Percentiles rank a stretch among this genome's conserved stretches.
Evolutionary conservation across 2,329 filamentous ascomycete genomes (phyloP).

Genomic region (Didymella keratinophila): DNA sequence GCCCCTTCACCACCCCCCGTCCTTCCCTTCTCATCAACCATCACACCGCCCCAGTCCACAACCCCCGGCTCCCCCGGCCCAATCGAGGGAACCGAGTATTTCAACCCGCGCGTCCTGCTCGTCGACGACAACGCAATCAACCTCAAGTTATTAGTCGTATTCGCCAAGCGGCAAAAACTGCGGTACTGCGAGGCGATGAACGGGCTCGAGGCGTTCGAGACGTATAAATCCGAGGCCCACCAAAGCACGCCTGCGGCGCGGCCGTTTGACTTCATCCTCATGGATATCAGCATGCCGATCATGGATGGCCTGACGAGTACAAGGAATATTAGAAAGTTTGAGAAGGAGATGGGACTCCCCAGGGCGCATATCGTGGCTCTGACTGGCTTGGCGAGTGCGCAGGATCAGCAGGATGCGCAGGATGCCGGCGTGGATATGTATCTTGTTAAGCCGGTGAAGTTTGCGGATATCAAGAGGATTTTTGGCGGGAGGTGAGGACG

Average conservation of each 20-base stretch:
- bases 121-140: constrained; percentile 49
- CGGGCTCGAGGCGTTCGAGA: constrained; percentile 44
- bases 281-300: constrained; percentile 48
- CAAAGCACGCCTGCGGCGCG: constrained; percentile 25
- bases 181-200: constrained; percentile 42
- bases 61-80: constrained; percentile 29
- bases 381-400: constrained; percentile 48
- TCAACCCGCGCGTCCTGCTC: constrained; percentile 42
- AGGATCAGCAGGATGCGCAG: constrained; percentile 46
- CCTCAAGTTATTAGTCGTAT: constrained; percentile 52
- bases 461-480: constrained; percentile 43
- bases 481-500: constrained; percentile 24
- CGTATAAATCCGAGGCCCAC: constrained; percentile 31
- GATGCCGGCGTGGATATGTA: constrained; percentile 50
- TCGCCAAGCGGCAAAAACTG: constrained; percentile 45
- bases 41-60: constrained; percentile 19
- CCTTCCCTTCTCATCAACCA: constrained; percentile 25
- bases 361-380: constrained; percentile 45
- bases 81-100: constrained; percentile 33
- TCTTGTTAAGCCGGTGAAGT: constrained; percentile 50
- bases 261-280: constrained; percentile 45
- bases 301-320: constrained; percentile 53
- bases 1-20: constrained; percentile 25
- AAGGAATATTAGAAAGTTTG: constrained; percentile 38
- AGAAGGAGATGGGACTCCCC: constrained; percentile 32